Percentiles rank a stretch among this genome's conserved stretches.
Conservation (phyloP, 768 basidiomycete genomes). For the Sistotremastrum suecicum region DNA sequence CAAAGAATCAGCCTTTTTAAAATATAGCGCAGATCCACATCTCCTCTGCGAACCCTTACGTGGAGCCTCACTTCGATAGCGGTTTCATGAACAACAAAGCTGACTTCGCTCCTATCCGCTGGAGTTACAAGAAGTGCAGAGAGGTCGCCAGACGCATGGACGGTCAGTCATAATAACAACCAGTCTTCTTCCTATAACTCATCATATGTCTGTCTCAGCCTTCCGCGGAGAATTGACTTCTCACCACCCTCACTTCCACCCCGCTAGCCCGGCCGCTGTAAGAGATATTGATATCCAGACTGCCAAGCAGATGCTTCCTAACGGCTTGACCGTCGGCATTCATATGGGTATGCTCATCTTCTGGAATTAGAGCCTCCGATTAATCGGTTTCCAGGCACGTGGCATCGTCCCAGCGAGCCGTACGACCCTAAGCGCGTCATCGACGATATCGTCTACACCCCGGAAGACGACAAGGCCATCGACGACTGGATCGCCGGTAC, state of each 20-base stretch:
- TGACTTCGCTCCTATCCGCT: conserved; percentile 61
- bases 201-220: conserved; percentile 20
- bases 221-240: conserved; percentile 61
- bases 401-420: conserved; percentile 42
- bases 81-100: conserved; percentile 76
- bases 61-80: conserved; percentile 49
- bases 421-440: conserved; percentile 44
- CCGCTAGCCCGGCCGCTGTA: conserved; percentile 43
- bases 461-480: conserved; percentile 58
- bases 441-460: conserved; percentile 49
- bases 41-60: conserved; percentile 42
- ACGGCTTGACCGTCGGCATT: conserved; percentile 51
- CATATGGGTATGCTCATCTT: conserved; percentile 38
- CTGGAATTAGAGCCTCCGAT: background rate
- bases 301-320: conserved; percentile 44
- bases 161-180: conserved; percentile 18
- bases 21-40: conserved; percentile 39
- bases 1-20: background rate
- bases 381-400: conserved; percentile 23
- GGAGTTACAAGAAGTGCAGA: conserved; percentile 68
- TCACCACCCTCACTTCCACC: conserved; percentile 65
- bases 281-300: conserved; percentile 56
- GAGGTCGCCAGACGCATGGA: conserved; percentile 64
- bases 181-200: background rate
- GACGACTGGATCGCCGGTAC: conserved; percentile 47